Evolutionary conservation across 768 basidiomycete genomes (phyloP).

Genomic region (Pleurotus pulmonarius): DNA sequence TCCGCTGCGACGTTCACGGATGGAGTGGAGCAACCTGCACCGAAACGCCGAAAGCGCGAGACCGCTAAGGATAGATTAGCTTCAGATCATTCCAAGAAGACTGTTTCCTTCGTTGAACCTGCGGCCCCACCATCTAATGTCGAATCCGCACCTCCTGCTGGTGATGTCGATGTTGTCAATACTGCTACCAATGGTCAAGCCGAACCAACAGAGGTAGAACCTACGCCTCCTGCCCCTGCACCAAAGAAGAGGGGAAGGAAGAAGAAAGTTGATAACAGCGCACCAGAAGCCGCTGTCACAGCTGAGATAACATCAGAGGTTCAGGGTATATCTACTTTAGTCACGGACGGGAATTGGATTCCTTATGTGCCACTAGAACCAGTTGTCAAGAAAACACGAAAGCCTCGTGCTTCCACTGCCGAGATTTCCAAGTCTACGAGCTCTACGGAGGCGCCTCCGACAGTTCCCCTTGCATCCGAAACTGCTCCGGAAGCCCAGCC

Average conservation of each 20-base stretch:
- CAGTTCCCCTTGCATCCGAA: too few relatives aligned
- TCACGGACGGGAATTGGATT: too few relatives aligned
- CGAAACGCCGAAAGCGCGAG: neutral
- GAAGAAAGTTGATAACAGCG: slow-evolving; percentile 10
- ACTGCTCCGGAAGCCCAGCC: too few relatives aligned
- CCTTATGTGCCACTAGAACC: too few relatives aligned
- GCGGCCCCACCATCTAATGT: neutral
- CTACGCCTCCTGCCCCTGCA: neutral
- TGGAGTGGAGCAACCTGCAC: neutral
- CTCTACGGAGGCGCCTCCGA: too few relatives aligned
- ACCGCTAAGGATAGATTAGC: neutral
- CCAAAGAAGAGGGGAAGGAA: slow-evolving; percentile 13
- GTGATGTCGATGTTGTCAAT: neutral
- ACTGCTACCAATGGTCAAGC: neutral
- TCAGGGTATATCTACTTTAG: neutral
- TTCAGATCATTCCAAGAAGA: neutral
- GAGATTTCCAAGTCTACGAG: too few relatives aligned
- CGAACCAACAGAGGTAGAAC: neutral
- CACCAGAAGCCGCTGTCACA: neutral
- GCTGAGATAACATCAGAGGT: neutral
- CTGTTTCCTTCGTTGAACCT: neutral
- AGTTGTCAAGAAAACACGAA: too few relatives aligned
- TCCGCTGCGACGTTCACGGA: neutral
- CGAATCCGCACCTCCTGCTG: neutral
- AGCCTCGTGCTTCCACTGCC: too few relatives aligned